Conservation (phyloP, 441 rosid species). For the Kokia cookei region DNA sequence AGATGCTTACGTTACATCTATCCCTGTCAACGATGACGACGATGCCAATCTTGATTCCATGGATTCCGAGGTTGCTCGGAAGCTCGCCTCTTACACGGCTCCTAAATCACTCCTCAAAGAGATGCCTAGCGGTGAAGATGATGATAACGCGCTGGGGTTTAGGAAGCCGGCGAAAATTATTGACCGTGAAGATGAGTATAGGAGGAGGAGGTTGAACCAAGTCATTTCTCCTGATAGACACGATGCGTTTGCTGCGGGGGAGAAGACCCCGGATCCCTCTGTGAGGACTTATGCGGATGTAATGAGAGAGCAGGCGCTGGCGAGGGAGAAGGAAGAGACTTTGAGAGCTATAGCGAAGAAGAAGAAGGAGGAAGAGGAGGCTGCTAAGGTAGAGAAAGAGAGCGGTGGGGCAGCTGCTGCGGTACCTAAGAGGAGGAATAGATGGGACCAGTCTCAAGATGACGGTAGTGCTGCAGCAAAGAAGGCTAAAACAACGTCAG, state of each 20-base stretch:
- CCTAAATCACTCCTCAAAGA: slow-evolving; percentile 76
- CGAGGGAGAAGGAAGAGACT: slow-evolving; percentile 68
- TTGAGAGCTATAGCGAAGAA: slow-evolving; percentile 67
- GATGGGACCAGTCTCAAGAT: slow-evolving; percentile 91
- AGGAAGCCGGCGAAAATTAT: slow-evolving; percentile 61
- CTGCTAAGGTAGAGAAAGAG: slow-evolving; percentile 40
- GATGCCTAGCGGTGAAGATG: slow-evolving; percentile 68
- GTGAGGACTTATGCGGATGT: slow-evolving; percentile 75
- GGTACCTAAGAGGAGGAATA: slow-evolving; percentile 69
- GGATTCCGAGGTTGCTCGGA: slow-evolving; percentile 68
- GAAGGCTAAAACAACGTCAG: slow-evolving; percentile 60
- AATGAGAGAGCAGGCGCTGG: slow-evolving; percentile 79
- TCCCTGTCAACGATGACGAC: slow-evolving; percentile 84
- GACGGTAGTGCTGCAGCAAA: slow-evolving; percentile 46
- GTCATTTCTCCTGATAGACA: slow-evolving; percentile 85
- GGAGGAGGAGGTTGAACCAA: slow-evolving; percentile 71
- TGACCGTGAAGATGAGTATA: slow-evolving; percentile 83
- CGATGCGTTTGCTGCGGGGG: slow-evolving; percentile 85
- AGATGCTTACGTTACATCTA: slow-evolving; percentile 59
- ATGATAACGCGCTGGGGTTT: slow-evolving; percentile 39
- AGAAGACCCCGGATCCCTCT: slow-evolving; percentile 83
- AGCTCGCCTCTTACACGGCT: slow-evolving; percentile 86
- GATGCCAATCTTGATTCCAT: slow-evolving; percentile 49
- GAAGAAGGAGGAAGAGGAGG: slow-evolving; percentile 78
- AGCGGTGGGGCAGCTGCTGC: slow-evolving; percentile 28